phyloP scores from a whole-genome alignment of 2,329 filamentous ascomycete species.

The Alternaria arborescens region DNA sequence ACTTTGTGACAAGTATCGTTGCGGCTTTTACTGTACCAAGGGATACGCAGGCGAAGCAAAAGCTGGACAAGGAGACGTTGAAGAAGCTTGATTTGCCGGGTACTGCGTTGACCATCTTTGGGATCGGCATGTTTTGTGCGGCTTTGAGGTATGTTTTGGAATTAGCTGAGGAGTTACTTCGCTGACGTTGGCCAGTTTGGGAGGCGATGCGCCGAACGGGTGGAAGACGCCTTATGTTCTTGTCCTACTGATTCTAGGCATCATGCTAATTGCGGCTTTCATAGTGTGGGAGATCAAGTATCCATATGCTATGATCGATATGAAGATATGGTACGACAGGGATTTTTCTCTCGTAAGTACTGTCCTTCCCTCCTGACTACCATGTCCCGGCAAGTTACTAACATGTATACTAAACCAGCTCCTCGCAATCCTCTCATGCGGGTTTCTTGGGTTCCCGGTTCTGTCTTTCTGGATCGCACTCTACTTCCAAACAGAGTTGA shows the following conservation, averaged over 20 bases:
- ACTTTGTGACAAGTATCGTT: constrained; percentile 65
- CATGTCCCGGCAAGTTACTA: not conserved
- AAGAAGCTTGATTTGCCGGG: constrained; percentile 70
- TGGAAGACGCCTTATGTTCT: constrained; percentile 71
- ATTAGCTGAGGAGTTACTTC: accelerated
- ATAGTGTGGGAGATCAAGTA: constrained; percentile 68
- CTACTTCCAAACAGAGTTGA: constrained; percentile 68
- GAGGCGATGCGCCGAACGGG: constrained; percentile 65
- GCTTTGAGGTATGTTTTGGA: constrained; percentile 61
- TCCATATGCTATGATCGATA: constrained; percentile 57
- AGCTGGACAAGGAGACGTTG: constrained; percentile 57
- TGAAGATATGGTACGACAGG: constrained; percentile 68
- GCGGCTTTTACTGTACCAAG: constrained; percentile 70
- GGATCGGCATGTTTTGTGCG: constrained; percentile 71
- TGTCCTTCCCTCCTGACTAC: too few species aligned
- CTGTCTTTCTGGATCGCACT: constrained; percentile 70
- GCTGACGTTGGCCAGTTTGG: constrained; percentile 48
- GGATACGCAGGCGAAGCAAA: constrained; percentile 59
- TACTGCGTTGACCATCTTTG: constrained; percentile 67
- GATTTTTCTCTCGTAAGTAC: constrained; percentile 68
- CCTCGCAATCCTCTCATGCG: constrained; percentile 65
- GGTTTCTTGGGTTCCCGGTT: constrained; percentile 69
- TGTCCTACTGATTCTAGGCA: constrained; percentile 67
- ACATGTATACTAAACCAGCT: constrained; percentile 45
- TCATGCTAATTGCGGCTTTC: constrained; percentile 65